Conservation (phyloP, 2,329 filamentous ascomycete genomes). For the Chrysoporthe puriensis region DNA sequence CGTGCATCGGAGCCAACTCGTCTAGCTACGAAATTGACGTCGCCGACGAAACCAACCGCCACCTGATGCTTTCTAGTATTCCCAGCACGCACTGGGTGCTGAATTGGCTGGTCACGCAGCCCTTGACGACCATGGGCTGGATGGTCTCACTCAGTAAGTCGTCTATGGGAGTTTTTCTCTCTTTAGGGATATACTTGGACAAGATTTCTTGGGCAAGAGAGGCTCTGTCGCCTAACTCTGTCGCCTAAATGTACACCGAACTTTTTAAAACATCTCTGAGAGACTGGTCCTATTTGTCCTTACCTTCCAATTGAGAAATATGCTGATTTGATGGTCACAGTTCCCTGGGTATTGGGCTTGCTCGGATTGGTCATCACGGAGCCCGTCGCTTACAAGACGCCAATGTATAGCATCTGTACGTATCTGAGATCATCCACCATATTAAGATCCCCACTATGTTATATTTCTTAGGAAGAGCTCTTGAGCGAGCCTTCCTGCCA, state of each 20-base stretch:
- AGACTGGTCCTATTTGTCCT: not conserved
- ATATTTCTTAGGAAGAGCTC: not conserved
- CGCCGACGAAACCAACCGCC: constrained; percentile 51
- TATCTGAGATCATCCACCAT: not conserved
- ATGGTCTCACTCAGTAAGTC: constrained; percentile 42
- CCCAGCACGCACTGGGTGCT: constrained; percentile 50
- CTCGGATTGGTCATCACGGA: constrained; percentile 49
- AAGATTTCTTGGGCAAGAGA: not conserved
- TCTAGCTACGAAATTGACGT: constrained; percentile 59
- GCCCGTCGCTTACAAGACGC: constrained; percentile 39
- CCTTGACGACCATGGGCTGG: constrained; percentile 45
- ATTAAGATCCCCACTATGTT: not conserved
- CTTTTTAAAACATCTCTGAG: not conserved
- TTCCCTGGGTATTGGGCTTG: constrained; percentile 50
- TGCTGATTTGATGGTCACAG: not conserved
- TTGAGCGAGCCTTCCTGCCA: no score
- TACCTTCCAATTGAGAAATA: not conserved
- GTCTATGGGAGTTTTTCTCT: not conserved
- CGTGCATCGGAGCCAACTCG: constrained; percentile 59
- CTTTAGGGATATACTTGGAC: not conserved
- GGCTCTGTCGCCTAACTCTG: not conserved
- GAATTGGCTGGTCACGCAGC: constrained; percentile 46
- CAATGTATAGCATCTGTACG: constrained; percentile 46
- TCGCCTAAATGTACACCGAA: not conserved
- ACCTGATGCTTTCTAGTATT: constrained; percentile 43